Percentiles rank a stretch among this genome's conserved stretches.
Evolutionary conservation across 192 early-diverging fungal species (phyloP).

Genomic region (Chytriomyces sp.): DNA sequence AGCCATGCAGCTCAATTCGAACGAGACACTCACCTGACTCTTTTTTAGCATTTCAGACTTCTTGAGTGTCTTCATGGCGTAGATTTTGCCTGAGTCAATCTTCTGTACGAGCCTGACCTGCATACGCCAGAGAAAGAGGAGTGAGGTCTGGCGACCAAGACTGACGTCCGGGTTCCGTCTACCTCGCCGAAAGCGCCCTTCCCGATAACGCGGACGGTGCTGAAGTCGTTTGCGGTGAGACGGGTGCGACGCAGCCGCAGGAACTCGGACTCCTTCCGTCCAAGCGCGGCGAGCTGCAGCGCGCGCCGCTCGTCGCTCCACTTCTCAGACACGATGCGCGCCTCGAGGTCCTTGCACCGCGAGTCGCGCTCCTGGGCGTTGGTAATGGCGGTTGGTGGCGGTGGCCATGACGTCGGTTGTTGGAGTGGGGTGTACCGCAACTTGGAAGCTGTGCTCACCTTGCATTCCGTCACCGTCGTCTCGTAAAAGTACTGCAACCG

Average conservation of each 20-base stretch:
- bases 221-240: constrained; percentile 88
- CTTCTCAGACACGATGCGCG: constrained; percentile 68
- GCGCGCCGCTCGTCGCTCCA: constrained; percentile 88
- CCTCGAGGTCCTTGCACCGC: constrained; percentile 80
- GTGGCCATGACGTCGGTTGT: too few species aligned
- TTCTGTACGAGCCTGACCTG: constrained; percentile 96
- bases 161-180: neutral
- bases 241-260: constrained; percentile 85
- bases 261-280: constrained; percentile 91
- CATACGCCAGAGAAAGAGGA: neutral
- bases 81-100: constrained; percentile 94
- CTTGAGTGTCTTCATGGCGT: constrained; percentile 95
- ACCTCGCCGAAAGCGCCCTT: constrained; percentile 98
- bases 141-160: neutral
- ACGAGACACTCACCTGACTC: constrained; percentile 70
- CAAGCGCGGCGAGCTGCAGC: constrained; percentile 75
- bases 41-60: constrained; percentile 99
- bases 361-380: constrained; percentile 13
- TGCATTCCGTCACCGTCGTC: constrained; percentile 79
- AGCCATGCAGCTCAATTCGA: neutral
- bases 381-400: neutral
- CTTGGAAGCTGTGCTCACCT: constrained; percentile 36
- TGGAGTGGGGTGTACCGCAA: neutral
- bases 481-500: constrained; percentile 95
- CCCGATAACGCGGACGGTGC: constrained; percentile 97